These are phyloP conservation scores for Leucocoprinus birnbaumii DNA, from an alignment of 768 basidiomycete species.

Conservation along the genomic window DNA sequence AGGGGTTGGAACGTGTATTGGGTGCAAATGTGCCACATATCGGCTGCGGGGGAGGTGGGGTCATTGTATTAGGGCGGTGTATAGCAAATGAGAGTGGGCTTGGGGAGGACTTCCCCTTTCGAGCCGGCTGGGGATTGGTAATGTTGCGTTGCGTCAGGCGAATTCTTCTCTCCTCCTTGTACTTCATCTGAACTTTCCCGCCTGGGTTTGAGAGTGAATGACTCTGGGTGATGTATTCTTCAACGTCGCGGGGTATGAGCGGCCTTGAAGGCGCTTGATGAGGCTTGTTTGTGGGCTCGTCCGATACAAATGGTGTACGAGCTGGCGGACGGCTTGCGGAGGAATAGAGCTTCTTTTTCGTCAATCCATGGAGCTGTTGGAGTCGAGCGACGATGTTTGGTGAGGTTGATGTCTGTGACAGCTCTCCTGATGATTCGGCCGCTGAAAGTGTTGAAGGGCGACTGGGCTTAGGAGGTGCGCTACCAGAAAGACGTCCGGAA, in stretches of 20 bases:
- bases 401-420: slow-evolving; percentile 16
- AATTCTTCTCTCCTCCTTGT: slow-evolving; percentile 1
- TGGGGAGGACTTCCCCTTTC: neutral
- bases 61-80: neutral
- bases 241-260: slow-evolving; percentile 20
- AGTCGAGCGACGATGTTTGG: slow-evolving; percentile 60
- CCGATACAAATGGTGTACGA: slow-evolving; percentile 51
- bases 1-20: neutral
- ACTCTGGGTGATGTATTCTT: slow-evolving; percentile 10
- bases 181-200: slow-evolving; percentile 6
- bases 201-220: slow-evolving; percentile 5
- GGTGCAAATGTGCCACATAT: neutral
- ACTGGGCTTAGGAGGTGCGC: neutral
- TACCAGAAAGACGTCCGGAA: neutral
- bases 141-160: slow-evolving; percentile 1
- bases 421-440: neutral
- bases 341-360: slow-evolving; percentile 67
- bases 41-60: neutral
- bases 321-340: slow-evolving; percentile 33
- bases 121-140: slow-evolving; percentile 1
- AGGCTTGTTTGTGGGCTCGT: slow-evolving; percentile 36
- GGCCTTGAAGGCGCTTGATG: slow-evolving; percentile 24
- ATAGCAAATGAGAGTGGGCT: neutral
- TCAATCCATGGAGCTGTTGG: slow-evolving; percentile 66
- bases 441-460: neutral